Conservation (phyloP, 108 stramenopile species). For the Nitzschia putrida region DNA sequence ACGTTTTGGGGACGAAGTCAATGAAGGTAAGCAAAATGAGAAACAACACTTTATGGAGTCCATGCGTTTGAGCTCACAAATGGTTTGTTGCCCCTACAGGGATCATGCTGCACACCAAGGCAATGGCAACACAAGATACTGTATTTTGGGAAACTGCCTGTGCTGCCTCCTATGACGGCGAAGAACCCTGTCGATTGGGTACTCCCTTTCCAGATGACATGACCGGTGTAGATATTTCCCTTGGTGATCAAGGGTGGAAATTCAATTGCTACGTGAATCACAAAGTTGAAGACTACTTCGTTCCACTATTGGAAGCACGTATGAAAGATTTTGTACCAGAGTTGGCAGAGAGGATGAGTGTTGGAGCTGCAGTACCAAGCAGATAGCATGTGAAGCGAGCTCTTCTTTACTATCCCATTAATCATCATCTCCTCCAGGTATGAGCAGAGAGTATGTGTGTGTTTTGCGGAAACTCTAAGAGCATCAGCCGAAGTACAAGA, state of each 20-base stretch:
- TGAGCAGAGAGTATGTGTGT: too few species aligned
- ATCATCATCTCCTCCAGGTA: too few species aligned
- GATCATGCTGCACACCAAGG: slow-evolving; percentile 76
- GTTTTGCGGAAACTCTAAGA: too few species aligned
- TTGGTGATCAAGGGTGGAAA: slow-evolving; percentile 52
- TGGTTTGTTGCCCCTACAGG: not conserved
- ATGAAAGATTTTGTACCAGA: slow-evolving; percentile 37
- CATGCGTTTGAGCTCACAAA: not conserved
- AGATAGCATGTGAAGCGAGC: too few species aligned
- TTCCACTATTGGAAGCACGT: slow-evolving; percentile 51
- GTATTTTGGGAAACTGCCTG: slow-evolving; percentile 51
- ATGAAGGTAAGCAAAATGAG: slow-evolving; percentile 46
- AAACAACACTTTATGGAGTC: not conserved
- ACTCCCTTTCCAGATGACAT: slow-evolving; percentile 59
- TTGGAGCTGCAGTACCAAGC: not conserved
- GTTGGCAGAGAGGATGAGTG: slow-evolving; percentile 17
- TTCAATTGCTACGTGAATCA: slow-evolving; percentile 80
- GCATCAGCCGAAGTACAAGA: too few species aligned
- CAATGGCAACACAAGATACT: slow-evolving; percentile 64
- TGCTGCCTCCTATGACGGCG: slow-evolving; percentile 8
- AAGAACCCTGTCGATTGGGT: slow-evolving; percentile 51
- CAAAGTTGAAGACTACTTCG: slow-evolving; percentile 65
- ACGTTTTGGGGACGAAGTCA: slow-evolving; percentile 66
- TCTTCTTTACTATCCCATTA: too few species aligned
- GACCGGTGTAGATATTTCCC: slow-evolving; percentile 4